Evolutionary conservation across 2,329 filamentous ascomycete genomes (phyloP).

Genomic region (Colletotrichum coccodes): DNA sequence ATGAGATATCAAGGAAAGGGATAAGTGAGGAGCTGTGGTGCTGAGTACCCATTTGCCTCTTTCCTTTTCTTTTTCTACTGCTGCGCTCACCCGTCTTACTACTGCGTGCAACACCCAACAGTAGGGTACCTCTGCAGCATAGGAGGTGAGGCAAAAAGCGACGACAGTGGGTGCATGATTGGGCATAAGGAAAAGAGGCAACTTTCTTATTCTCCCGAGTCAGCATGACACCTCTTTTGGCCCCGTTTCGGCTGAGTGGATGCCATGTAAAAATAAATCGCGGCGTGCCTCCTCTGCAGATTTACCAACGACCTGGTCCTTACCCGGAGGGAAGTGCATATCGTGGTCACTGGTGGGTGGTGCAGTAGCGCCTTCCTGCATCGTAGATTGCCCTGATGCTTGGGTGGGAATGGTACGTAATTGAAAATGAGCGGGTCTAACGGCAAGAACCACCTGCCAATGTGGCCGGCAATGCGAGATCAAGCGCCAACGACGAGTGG

Average conservation of each 20-base stretch:
- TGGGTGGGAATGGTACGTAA: neutral
- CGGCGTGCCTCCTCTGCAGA: neutral
- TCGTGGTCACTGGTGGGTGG: neutral
- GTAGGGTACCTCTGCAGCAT: too few species aligned
- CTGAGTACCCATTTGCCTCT: neutral
- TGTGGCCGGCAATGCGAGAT: slow-evolving; percentile 18
- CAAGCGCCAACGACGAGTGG: neutral
- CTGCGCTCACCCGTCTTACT: neutral
- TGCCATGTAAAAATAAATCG: slow-evolving; percentile 9
- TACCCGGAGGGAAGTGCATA: neutral
- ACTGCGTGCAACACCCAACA: too few species aligned
- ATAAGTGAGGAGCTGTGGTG: neutral
- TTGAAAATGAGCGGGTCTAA: neutral
- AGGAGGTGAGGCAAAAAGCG: neutral
- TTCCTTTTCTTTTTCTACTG: neutral
- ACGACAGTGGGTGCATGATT: neutral
- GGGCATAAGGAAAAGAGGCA: neutral
- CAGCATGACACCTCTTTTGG: neutral
- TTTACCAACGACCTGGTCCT: neutral
- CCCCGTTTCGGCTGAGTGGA: slow-evolving; percentile 11
- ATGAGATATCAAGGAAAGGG: too few species aligned
- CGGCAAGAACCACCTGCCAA: slow-evolving; percentile 18
- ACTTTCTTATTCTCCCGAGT: neutral
- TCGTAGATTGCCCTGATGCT: neutral
- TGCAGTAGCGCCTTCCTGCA: neutral